Evolutionary conservation across 2,329 filamentous ascomycete species (phyloP).

Genomic region (Bipolaris victoriae): DNA sequence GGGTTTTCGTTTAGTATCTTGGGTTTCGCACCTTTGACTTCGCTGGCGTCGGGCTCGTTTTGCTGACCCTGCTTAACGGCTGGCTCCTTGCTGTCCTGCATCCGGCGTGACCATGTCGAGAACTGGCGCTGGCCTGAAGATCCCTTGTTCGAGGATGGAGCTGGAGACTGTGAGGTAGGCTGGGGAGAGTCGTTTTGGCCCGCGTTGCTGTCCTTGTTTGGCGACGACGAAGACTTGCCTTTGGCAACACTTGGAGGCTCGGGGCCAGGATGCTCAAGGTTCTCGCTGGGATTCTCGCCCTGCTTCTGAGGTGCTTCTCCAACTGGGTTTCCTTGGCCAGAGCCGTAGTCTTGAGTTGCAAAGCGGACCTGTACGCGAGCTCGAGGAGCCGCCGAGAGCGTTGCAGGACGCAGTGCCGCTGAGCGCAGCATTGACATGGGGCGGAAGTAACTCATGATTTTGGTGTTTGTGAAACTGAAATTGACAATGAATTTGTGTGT

Average conservation of each 20-base stretch:
- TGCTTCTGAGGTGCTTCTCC: conserved; percentile 54
- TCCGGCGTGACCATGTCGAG: conserved; percentile 17
- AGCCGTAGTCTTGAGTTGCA: conserved; percentile 52
- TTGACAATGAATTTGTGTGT: conserved; percentile 5
- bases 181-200: conserved; percentile 16
- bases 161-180: conserved; percentile 12
- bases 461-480: conserved; percentile 6
- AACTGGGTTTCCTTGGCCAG: conserved; percentile 50
- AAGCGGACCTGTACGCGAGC: conserved; percentile 41
- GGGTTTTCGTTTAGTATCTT: conserved; percentile 51
- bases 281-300: conserved; percentile 47
- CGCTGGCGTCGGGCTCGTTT: conserved; percentile 18
- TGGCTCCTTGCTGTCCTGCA: conserved; percentile 26
- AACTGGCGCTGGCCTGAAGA: conserved; percentile 20
- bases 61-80: conserved; percentile 16
- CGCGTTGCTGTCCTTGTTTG: conserved; percentile 31
- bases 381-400: conserved; percentile 34
- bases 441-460: conserved; percentile 43
- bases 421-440: conserved; percentile 38
- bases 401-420: conserved; percentile 28
- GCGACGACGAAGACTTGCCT: conserved; percentile 39
- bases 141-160: conserved; percentile 14
- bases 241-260: conserved; percentile 52
- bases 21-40: conserved; percentile 49
- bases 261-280: conserved; percentile 55